Evolutionary conservation across 495 filamentous ascomycete genomes (phyloP), one percentile per base, ranked within the genome.

Genomic region (Penicillium lagena): DNA sequence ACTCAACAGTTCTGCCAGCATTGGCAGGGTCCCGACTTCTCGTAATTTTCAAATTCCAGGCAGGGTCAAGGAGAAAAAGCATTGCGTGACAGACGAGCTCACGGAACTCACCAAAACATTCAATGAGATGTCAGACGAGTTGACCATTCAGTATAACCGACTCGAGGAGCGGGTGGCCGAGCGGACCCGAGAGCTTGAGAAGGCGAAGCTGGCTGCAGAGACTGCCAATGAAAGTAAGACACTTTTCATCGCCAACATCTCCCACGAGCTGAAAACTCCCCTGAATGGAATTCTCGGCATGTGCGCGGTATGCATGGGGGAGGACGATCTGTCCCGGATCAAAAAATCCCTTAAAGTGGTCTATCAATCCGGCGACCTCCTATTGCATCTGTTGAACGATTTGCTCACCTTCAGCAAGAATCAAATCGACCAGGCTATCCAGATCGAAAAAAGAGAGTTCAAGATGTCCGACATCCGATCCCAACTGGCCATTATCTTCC

Each of bases 191-290:
- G 86, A 95, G 58, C 75, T 94, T 3, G 89, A 95, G 62, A 79
- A 87, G 42, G 89, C 86, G 55, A 95, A 95, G 62, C 83, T 89
- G 66, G 87, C 89, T 2, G 90, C 90, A 6, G 90, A 95, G 56
- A 82, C 86, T 11, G 90, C 90, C 7, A 95, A 95, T 54, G 86
- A 95, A 62, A 93, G 87, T 70, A 95, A 96, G 66, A 95, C 90
- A 7, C 64, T 95, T 17, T 96, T 96, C 63, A 91, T 96, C 49
- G 90, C 90, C 28, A 96, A 96, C 52, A 95, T 96, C 27, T 94
- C 89, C 4, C 90, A 96, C 57, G 90, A 95, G 59, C 73, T 96
- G 11, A 90, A 94, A 59, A 96, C 90, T 2, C 90, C 90, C 0
- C 64, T 96, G 15, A 96, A 96, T 56, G 90, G 88, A 2, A 96